Base-by-base conservation (phyloP, 495 filamentous ascomycete species). In the Barbatosphaeria neglecta region DNA sequence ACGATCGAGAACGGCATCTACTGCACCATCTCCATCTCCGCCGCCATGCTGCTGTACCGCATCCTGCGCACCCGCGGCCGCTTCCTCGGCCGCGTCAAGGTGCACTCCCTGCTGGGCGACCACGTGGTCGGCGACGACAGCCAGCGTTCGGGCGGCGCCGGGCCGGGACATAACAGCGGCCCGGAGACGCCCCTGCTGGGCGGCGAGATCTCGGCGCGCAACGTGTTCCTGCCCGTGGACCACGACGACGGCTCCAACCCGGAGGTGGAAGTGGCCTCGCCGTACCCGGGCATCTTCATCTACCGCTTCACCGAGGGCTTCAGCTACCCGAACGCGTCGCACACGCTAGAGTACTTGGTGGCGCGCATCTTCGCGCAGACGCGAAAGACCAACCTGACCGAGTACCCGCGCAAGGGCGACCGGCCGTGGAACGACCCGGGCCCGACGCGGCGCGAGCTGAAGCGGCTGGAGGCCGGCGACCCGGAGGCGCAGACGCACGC, bases 231-330 rank as follows among this genome's bases (percentile, higher is more conserved):
- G n/a, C 92, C 92, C 5, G 73, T 95, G 50, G 82, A 85, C 50
- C 88, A 90, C 58, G 67, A 72, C 17, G 92, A 97, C 59, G 92
- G 92, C 40, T 89, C 86, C 13, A 98, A 98, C 61, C 92, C 93
- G 2, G 73, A 84, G 17, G 70, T 98, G 46, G 76, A 86, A 3
- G 68, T 94, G 8, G 68, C 83, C 47, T 80, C 76, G 50, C 92
- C 92, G 6, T 89, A 89, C 57, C 90, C 92, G 0, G 92, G 92
- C 48, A 80, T 98, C 55, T 97, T 97, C 70, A 95, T 98, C 61
- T 98, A 95, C 68, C 80, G 92, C 35, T 97, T 98, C 67, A 82
- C 87, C 4, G 92, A 98, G 69, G 89, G 90, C 28, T 95, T 93
- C 73, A 90, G 92, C 69, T 98, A 96, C 55, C 87, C 90, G 49